These are phyloP conservation scores for Phoma sp. DNA, from an alignment of 2,329 filamentous ascomycete species.

Conservation along the genomic window DNA sequence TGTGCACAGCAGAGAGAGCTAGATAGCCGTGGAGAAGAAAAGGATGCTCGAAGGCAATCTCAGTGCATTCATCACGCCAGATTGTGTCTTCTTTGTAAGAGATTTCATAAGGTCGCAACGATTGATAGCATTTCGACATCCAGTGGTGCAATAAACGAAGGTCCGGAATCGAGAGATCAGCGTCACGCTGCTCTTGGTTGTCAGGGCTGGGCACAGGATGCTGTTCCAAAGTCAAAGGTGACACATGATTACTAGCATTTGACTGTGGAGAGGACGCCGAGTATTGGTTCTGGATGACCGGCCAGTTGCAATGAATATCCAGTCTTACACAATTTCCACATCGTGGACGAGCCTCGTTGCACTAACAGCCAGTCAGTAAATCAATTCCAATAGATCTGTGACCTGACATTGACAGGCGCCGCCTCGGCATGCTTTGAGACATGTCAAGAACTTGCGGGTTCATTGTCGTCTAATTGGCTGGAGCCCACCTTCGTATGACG, in stretches of 20 bases:
- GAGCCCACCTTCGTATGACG: slow-evolving; percentile 41
- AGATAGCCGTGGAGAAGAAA: slow-evolving; percentile 41
- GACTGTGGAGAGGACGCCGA: slow-evolving; percentile 24
- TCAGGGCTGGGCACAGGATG: neutral
- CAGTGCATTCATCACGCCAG: slow-evolving; percentile 30
- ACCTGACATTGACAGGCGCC: neutral
- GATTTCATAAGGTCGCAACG: slow-evolving; percentile 25
- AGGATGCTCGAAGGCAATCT: slow-evolving; percentile 36
- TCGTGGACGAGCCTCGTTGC: slow-evolving; percentile 39
- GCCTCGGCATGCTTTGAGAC: neutral
- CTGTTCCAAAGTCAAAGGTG: neutral
- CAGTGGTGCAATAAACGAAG: slow-evolving; percentile 40
- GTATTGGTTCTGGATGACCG: slow-evolving; percentile 25
- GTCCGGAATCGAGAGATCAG: slow-evolving; percentile 36
- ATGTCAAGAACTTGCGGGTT: neutral
- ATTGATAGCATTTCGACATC: slow-evolving; percentile 30
- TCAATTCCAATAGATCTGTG: neutral
- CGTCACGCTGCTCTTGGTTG: slow-evolving; percentile 3
- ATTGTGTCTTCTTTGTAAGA: slow-evolving; percentile 11
- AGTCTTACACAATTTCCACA: slow-evolving; percentile 41
- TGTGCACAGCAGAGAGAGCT: slow-evolving; percentile 39
- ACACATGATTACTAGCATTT: slow-evolving; percentile 20
- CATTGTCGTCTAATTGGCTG: neutral
- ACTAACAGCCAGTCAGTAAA: slow-evolving; percentile 24
- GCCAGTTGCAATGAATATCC: slow-evolving; percentile 41